Evolutionary conservation across 2,329 filamentous ascomycete species (phyloP), one percentile per base, ranked within the genome.

Genomic region (Epichloe aotearoae): DNA sequence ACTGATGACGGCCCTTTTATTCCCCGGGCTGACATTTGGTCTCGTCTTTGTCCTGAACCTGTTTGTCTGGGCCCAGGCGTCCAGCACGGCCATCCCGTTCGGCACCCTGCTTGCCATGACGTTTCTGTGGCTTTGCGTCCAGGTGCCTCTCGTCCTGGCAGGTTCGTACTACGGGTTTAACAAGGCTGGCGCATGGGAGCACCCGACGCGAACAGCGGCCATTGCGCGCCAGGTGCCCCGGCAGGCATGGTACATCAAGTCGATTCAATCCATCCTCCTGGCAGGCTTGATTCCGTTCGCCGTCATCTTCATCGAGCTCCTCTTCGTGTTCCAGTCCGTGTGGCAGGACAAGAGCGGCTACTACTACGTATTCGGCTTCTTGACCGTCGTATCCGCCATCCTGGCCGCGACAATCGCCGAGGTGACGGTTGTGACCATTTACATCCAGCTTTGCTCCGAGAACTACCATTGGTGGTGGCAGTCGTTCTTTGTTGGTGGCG

Each of bases 381-480:
- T 93, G 55, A 82, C 83, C 7, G 80, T 88, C 15, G 84, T 93
- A 10, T 82, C 75, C 23, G 70, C 79, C 11, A 84, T 93, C 52
- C 69, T 93, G 8, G 73, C 88, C 33, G 66, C 93, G 41, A 88
- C 86, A 0, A 80, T 95, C 33, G 80, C 87, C 58, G 86, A 93
- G 69, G 86, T 90, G 48, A 90, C 86, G 1, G 79, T 95, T 20
- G 87, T 94, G 52, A 82, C 83, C 2, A 84, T 88, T 15, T 94
- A 95, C 66, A 77, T 86, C 46, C 84, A 88, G 68, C 78, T 95
- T 17, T 91, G 87, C 68, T 75, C 80, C 2, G 88, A 94, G 75
- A 89, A 94, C 66, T 84, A 93, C 67, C 79, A 88, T 64, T 95
- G 88, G 88, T 93, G 86, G 86, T 94, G 88, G 88, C 85, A 87